These are phyloP conservation scores for Colletotrichum sp. DNA, from an alignment of 2,329 filamentous ascomycete species.

Conservation along the genomic window DNA sequence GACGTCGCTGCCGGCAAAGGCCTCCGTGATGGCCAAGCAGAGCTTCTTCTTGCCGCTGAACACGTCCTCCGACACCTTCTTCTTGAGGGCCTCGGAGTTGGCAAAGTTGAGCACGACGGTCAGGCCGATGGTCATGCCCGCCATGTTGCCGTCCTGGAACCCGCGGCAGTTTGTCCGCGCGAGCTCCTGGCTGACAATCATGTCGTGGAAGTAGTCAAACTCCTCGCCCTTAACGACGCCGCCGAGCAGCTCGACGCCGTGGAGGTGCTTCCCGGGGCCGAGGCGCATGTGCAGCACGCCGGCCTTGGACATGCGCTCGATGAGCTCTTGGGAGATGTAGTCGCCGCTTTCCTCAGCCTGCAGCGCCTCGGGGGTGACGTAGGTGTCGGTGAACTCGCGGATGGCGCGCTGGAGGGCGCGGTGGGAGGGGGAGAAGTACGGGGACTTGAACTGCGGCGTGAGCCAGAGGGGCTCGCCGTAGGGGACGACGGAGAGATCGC, in stretches of 20 bases:
- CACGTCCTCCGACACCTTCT: slow-evolving; percentile 73
- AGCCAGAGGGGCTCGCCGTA: slow-evolving; percentile 90
- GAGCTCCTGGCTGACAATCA: slow-evolving; percentile 78
- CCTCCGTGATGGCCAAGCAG: slow-evolving; percentile 86
- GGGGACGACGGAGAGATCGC: slow-evolving; percentile 78
- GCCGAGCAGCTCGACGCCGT: slow-evolving; percentile 71
- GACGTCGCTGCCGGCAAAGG: slow-evolving; percentile 85
- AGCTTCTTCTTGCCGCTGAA: slow-evolving; percentile 86
- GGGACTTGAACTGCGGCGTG: slow-evolving; percentile 75
- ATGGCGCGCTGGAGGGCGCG: slow-evolving; percentile 70
- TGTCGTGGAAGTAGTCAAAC: slow-evolving; percentile 87
- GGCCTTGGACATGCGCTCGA: slow-evolving; percentile 77
- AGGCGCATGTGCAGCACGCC: slow-evolving; percentile 83
- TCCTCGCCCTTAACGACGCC: slow-evolving; percentile 78
- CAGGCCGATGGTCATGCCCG: slow-evolving; percentile 83
- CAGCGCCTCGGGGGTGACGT: slow-evolving; percentile 77
- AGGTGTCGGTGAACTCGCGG: slow-evolving; percentile 73
- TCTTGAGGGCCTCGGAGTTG: slow-evolving; percentile 69
- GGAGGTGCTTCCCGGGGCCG: slow-evolving; percentile 81
- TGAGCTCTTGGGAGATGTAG: slow-evolving; percentile 73
- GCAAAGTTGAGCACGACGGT: slow-evolving; percentile 83
- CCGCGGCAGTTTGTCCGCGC: slow-evolving; percentile 74
- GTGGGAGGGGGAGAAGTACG: slow-evolving; percentile 83
- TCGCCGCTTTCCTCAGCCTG: slow-evolving; percentile 77
- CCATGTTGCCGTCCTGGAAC: slow-evolving; percentile 87